phyloP scores from a whole-genome alignment of 305 asterid species.

The Plantago coronopus region DNA sequence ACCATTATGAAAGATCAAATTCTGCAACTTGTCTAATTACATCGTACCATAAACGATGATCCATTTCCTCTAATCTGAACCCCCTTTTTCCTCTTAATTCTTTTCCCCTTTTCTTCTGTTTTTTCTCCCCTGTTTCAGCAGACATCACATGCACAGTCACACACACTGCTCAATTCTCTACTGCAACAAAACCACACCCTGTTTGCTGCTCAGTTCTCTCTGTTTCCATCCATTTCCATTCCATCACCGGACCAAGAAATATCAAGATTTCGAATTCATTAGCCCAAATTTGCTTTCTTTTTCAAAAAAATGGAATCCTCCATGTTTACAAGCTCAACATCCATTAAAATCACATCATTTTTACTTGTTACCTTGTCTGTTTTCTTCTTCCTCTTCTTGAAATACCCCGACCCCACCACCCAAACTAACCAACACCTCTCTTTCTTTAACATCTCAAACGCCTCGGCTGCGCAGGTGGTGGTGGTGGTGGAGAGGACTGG shows the following conservation, averaged over 20 bases:
- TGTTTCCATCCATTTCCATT: no score
- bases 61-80: no score
- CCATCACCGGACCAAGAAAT: no score
- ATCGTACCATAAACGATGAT: no score
- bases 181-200: not conserved
- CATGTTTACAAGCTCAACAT: constrained; percentile 26
- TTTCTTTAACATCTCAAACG: constrained; percentile 33
- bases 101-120: not conserved
- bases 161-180: not conserved
- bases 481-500: constrained; percentile 57
- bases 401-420: constrained; percentile 25
- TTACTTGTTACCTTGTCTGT: constrained; percentile 40
- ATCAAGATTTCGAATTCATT: no score
- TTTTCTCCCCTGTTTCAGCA: not conserved
- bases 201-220: no score
- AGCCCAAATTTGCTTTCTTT: no score
- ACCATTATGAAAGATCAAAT: no score
- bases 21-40: no score
- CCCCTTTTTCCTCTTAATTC: no score
- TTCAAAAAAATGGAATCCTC: no score
- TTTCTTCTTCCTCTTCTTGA: constrained; percentile 38
- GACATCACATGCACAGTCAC: constrained; percentile 32
- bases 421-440: constrained; percentile 30
- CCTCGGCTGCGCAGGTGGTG: constrained; percentile 18
- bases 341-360: constrained; percentile 39